Conservation (phyloP, 495 filamentous ascomycete species). For the Lasiosphaeria hispida region DNA sequence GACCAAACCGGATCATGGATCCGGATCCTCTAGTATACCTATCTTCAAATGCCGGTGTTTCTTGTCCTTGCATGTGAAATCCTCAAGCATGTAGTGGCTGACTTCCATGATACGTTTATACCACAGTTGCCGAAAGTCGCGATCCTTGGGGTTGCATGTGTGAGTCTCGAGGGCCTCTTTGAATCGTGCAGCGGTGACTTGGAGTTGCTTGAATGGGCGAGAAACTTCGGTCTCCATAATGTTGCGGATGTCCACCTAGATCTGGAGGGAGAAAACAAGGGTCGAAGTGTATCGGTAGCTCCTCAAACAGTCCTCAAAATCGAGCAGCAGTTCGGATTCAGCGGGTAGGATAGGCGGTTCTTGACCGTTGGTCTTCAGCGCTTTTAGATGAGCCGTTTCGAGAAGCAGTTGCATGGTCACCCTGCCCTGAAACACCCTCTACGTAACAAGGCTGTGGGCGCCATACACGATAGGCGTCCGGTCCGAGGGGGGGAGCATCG, state of each 20-base stretch:
- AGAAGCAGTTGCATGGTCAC: conserved; percentile 19
- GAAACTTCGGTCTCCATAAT: conserved; percentile 26
- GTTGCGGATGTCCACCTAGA: conserved; percentile 31
- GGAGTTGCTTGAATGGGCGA: conserved; percentile 22
- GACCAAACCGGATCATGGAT: conserved; percentile 26
- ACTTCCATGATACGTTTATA: conserved; percentile 19
- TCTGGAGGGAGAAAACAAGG: conserved; percentile 25
- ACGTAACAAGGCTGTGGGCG: conserved; percentile 8
- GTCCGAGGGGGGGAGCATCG: conserved; percentile 15
- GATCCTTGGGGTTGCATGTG: conserved; percentile 2
- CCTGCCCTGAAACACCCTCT: conserved; percentile 12
- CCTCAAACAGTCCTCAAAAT: conserved; percentile 18
- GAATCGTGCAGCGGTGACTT: conserved; percentile 8
- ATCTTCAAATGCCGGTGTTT: conserved; percentile 5
- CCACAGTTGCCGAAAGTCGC: no score
- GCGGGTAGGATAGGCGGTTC: conserved; percentile 12
- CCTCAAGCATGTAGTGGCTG: conserved; percentile 16
- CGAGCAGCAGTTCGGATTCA: conserved; percentile 24
- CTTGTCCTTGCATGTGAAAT: conserved; percentile 23
- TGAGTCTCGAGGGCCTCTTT: not conserved
- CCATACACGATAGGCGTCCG: conserved; percentile 22
- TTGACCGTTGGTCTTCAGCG: conserved; percentile 17
- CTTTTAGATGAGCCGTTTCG: conserved; percentile 23
- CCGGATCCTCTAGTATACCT: conserved; percentile 1
- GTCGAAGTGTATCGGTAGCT: conserved; percentile 6